phyloP scores from a whole-genome alignment of 2,329 filamentous ascomycete genomes.

The Fusarium anthophilum region DNA sequence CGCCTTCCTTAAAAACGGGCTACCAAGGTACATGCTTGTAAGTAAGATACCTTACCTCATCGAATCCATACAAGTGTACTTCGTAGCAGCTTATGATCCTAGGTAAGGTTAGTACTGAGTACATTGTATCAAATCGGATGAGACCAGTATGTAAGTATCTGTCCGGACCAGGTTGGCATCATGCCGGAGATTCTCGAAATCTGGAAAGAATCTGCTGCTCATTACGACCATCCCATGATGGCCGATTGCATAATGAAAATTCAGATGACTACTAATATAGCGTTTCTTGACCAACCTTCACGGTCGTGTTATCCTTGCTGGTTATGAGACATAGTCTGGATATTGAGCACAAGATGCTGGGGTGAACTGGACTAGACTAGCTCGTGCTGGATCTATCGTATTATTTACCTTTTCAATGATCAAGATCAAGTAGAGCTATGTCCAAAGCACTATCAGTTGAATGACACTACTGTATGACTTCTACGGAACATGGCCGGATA shows the following conservation, averaged over 20 bases:
- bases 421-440: background rate
- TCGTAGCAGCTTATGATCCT: background rate
- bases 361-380: too few relatives aligned
- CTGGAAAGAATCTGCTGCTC: slow-evolving; percentile 25
- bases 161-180: background rate
- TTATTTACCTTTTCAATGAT: background rate
- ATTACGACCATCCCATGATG: background rate
- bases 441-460: background rate
- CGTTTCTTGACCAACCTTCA: too few relatives aligned
- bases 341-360: too few relatives aligned
- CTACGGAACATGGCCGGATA: background rate
- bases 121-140: background rate
- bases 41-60: too few relatives aligned
- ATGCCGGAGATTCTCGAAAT: slow-evolving; percentile 3
- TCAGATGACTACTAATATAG: background rate
- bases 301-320: too few relatives aligned
- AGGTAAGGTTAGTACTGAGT: background rate
- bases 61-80: background rate
- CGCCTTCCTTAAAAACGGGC: background rate
- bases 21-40: background rate
- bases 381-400: background rate
- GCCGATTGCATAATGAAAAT: background rate
- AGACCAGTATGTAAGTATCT: background rate
- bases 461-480: background rate
- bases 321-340: too few relatives aligned